Conservation (phyloP, 441 rosid species). For the Kokia cookei region DNA sequence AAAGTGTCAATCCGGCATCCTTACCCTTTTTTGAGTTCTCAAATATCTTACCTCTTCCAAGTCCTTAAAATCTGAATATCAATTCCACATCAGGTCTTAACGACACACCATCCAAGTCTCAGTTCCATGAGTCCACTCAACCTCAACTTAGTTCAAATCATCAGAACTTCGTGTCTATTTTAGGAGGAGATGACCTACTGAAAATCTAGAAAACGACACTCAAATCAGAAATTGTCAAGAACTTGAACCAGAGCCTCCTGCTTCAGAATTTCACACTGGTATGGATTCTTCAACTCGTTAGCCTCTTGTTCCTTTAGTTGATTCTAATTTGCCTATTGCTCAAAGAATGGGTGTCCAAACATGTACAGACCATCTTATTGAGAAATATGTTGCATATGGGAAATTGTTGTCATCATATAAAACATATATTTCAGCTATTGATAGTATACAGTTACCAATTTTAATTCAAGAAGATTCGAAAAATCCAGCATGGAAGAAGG, state of each 20-base stretch:
- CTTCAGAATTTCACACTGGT: not conserved
- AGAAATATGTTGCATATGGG: not conserved
- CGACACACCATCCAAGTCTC: not conserved
- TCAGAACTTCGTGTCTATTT: not conserved
- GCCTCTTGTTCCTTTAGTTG: not conserved
- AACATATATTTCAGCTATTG: not conserved
- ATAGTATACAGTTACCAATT: not conserved
- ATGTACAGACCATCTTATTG: not conserved
- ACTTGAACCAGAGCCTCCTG: no score
- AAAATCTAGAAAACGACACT: not conserved
- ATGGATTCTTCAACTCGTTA: not conserved
- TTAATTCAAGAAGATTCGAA: no score
- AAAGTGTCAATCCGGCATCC: not conserved
- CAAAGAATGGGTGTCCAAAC: not conserved
- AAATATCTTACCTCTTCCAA: no score
- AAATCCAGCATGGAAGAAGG: not conserved
- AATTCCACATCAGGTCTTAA: not conserved
- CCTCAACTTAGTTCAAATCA: not conserved
- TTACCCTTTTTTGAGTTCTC: not conserved
- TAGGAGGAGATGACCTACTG: not conserved
- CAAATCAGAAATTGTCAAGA: not conserved
- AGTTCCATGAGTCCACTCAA: not conserved
- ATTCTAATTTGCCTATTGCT: not conserved
- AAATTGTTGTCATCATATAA: not conserved
- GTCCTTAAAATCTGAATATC: not conserved